Percentiles rank a stretch among this genome's conserved stretches.
These are phyloP conservation scores for Pyrus betulifolia DNA, from an alignment of 306 rosid genomes.

Conservation along the genomic window DNA sequence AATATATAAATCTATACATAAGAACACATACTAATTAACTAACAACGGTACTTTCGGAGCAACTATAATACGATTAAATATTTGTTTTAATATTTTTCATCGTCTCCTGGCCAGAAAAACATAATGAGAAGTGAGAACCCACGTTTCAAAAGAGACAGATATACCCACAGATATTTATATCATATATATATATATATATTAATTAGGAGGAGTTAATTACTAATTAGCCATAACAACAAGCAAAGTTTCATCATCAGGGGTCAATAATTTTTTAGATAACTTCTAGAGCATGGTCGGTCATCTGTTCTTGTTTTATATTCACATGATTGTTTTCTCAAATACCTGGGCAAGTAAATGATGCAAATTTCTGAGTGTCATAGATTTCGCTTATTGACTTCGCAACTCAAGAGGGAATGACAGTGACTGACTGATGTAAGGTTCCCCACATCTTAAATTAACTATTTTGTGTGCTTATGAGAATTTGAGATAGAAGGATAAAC, in stretches of 20 bases:
- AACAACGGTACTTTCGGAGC: neutral
- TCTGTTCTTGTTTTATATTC: neutral
- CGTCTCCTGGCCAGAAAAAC: neutral
- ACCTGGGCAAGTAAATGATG: constrained; percentile 9
- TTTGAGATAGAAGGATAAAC: neutral
- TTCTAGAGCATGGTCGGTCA: neutral
- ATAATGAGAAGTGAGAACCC: neutral
- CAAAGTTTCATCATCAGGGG: constrained; percentile 9
- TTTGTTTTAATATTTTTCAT: neutral
- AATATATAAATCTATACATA: neutral
- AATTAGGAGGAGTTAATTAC: neutral
- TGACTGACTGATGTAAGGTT: constrained; percentile 3
- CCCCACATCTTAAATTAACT: neutral
- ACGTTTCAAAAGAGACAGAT: neutral
- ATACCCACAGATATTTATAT: neutral
- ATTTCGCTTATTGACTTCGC: constrained; percentile 21
- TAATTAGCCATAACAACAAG: neutral
- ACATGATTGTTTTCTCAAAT: neutral
- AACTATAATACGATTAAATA: neutral
- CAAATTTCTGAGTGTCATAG: neutral
- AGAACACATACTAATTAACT: neutral
- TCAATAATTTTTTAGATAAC: neutral
- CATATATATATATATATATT: neutral
- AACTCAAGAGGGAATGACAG: constrained; percentile 10
- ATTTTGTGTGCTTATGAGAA: neutral